Evolutionary conservation across 2,329 filamentous ascomycete genomes (phyloP), one percentile per base, ranked within the genome.

Genomic region (Alternaria ethzedia): DNA sequence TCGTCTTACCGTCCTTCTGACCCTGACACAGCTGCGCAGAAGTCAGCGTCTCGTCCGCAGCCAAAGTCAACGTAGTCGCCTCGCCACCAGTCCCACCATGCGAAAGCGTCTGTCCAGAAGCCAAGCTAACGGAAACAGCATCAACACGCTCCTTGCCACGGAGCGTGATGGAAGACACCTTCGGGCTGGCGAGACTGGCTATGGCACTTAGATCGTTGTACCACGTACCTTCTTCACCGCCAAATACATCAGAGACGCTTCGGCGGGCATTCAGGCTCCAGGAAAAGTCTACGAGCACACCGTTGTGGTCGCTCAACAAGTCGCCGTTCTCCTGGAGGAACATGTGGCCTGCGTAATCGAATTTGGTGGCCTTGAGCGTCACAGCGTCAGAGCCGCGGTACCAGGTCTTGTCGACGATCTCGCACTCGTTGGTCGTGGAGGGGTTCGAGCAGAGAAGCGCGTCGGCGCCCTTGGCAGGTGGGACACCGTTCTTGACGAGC

Each of bases 371-470:
- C 1, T 73, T 67, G 3, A 90, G 80, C 28, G 71, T 73, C 5
- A 88, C 67, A 4, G 84, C 68, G n/a, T 82, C 70, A 17, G 82
- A 83, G 30, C 83, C 82, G 41, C 88, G 85, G 79, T 87, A 90
- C 69, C 90, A 86, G 50, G 90, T 81, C 79, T 91, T 91, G 78
- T 91, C 89, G 41, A 91, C 88, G 4, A 85, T 87, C 79, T 91
- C 89, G 77, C 89, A 91, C 5, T 77, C 75, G 4, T 66, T 75
- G 71, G 83, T 83, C 50, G 78, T 83, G 0, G 81, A 80, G 28
- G 89, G 89, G 69, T 89, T 90, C n/a, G 78, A 77, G 77, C 89
- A 91, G 15, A 86, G 59, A 4, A 79, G 64, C 54, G 76, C 76
- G 4, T 58, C 65, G 11, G 67, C 66, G 57, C 78, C 77, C 11